Conservation (phyloP, 2,329 filamentous ascomycete species). For the Fusarium veterinarium region DNA sequence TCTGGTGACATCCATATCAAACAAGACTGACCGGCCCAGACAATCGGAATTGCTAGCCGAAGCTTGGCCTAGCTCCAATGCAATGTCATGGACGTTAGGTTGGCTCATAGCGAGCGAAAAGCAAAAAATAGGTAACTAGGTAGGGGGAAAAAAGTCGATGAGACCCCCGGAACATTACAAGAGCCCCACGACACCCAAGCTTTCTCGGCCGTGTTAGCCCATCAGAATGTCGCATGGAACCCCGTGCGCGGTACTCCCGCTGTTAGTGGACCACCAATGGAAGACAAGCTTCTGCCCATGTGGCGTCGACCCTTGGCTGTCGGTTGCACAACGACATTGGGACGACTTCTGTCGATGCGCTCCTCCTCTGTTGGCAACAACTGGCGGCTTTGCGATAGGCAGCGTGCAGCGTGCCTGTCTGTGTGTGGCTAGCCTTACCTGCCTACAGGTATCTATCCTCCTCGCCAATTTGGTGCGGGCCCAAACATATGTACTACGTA, state of each 20-base stretch:
- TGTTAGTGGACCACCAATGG: conserved; percentile 49
- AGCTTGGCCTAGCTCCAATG: conserved; percentile 15
- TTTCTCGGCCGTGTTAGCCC: conserved; percentile 39
- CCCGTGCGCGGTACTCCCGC: conserved; percentile 48
- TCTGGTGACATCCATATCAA: not conserved
- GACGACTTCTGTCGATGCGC: conserved; percentile 16
- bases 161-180: not conserved
- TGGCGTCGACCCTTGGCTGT: conserved; percentile 44
- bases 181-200: conserved; percentile 29
- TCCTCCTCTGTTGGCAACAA: conserved; percentile 14
- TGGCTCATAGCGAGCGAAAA: not conserved
- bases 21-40: conserved; percentile 21
- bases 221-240: conserved; percentile 46
- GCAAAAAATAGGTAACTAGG: not conserved
- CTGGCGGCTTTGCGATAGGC: conserved; percentile 27
- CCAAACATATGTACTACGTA: not conserved
- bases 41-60: conserved; percentile 26
- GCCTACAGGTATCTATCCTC: not conserved
- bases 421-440: conserved; percentile 31
- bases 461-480: conserved; percentile 23
- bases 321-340: conserved; percentile 23
- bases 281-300: conserved; percentile 44
- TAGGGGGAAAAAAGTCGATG: not conserved
- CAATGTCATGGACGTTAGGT: not conserved
- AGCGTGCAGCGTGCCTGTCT: conserved; percentile 34